phyloP scores from a whole-genome alignment of 2,329 filamentous ascomycete genomes.

The Penicillium janthinellum region DNA sequence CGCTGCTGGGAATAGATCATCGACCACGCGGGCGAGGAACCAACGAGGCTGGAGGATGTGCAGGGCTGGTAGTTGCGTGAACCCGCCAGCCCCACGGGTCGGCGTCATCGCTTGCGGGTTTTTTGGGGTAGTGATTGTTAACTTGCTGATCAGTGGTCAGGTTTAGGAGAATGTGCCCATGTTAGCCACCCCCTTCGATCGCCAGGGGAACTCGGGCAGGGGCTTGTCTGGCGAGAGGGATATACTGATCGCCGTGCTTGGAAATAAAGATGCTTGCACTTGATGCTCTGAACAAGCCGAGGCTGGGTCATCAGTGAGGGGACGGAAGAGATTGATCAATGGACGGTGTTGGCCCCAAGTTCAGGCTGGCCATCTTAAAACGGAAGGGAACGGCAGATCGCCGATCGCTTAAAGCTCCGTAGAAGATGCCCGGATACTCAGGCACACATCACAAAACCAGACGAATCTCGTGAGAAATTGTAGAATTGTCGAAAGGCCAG shows the following conservation, averaged over 20 bases:
- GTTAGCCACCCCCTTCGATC: slow-evolving; percentile 4
- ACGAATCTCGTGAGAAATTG: too few relatives aligned
- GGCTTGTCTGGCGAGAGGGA: too few relatives aligned
- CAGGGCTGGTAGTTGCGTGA: neutral
- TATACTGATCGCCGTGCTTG: too few relatives aligned
- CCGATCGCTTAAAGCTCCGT: slow-evolving; percentile 1
- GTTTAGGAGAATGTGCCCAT: slow-evolving; percentile 11
- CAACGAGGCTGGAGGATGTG: slow-evolving; percentile 15
- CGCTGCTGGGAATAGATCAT: slow-evolving; percentile 22
- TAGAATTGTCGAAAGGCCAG: neutral
- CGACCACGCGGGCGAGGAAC: slow-evolving; percentile 26
- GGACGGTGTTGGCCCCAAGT: neutral
- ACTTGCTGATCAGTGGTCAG: neutral
- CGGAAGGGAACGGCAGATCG: slow-evolving; percentile 2
- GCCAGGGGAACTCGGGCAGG: neutral
- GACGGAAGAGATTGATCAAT: neutral
- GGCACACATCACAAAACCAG: neutral
- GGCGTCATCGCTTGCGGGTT: slow-evolving; percentile 28
- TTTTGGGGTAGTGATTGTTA: neutral
- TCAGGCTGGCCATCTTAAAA: neutral
- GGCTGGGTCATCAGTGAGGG: neutral
- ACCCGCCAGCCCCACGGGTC: slow-evolving; percentile 22
- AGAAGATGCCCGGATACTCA: neutral
- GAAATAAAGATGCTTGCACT: neutral
- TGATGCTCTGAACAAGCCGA: neutral